Conservation (phyloP, 2,329 filamentous ascomycete species). For the Colletotrichum tamarilloi region DNA sequence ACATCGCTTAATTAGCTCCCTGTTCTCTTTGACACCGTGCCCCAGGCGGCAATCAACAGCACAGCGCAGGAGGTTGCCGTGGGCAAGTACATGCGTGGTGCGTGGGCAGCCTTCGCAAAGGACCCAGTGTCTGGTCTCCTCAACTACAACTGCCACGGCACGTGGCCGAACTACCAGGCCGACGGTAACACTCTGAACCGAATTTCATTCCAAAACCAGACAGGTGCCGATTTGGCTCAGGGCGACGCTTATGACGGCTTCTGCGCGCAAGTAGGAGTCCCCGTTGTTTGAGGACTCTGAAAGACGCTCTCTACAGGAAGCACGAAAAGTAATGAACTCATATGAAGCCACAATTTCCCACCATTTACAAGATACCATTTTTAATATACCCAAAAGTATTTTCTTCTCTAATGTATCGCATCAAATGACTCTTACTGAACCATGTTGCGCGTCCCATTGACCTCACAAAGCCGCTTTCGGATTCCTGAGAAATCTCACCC, state of each 20-base stretch:
- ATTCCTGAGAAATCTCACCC: too few relatives aligned
- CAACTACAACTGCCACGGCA: constrained; percentile 38
- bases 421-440: too few relatives aligned
- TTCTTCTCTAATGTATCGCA: too few relatives aligned
- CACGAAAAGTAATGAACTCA: background rate
- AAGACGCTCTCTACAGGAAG: background rate
- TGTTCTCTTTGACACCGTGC: constrained; percentile 45
- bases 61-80: constrained; percentile 44
- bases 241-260: constrained; percentile 23
- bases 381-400: background rate
- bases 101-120: constrained; percentile 53
- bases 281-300: background rate
- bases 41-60: constrained; percentile 34
- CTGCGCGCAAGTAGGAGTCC: constrained; percentile 13
- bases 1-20: constrained; percentile 38
- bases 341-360: background rate
- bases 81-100: constrained; percentile 48
- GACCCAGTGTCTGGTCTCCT: constrained; percentile 47
- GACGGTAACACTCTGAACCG: constrained; percentile 40
- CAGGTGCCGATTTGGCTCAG: constrained; percentile 41
- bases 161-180: constrained; percentile 41
- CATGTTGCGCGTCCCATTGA: too few relatives aligned
- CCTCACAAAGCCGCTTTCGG: too few relatives aligned
- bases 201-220: constrained; percentile 41
- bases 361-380: background rate